phyloP scores from a whole-genome alignment of 768 basidiomycete genomes.

The Peribolospora kevripleyi region DNA sequence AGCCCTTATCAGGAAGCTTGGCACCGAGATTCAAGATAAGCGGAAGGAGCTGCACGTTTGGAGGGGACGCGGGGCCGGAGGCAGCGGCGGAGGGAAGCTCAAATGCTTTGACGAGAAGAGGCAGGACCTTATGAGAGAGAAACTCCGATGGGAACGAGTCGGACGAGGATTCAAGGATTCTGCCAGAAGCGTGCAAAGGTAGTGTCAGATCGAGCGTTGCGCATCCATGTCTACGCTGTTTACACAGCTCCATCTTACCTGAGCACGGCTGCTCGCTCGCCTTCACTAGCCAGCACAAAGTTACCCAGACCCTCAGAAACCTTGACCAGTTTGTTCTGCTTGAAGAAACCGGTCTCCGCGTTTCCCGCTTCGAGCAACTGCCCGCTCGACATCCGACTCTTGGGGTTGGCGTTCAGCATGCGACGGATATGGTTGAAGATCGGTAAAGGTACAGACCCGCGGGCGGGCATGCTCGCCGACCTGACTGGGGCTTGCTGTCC shows the following conservation, averaged over 20 bases:
- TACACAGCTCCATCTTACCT: no score
- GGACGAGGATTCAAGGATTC: conserved; percentile 11
- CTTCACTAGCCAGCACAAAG: conserved; percentile 55
- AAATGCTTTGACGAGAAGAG: conserved; percentile 51
- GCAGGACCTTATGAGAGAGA: conserved; percentile 59
- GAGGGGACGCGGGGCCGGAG: conserved; percentile 29
- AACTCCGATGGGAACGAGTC: conserved; percentile 69
- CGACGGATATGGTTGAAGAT: conserved; percentile 65
- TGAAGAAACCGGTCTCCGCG: conserved; percentile 42
- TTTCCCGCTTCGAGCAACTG: conserved; percentile 43
- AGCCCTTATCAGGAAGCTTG: conserved; percentile 25
- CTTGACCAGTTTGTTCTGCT: conserved; percentile 53
- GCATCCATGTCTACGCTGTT: no score
- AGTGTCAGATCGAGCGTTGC: no score
- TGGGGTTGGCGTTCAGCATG: conserved; percentile 70
- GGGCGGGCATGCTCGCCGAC: conserved; percentile 31
- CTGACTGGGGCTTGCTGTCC: conserved; percentile 29
- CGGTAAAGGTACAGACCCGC: conserved; percentile 46
- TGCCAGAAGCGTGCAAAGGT: no score
- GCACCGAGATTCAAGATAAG: conserved; percentile 59
- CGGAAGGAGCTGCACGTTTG: conserved; percentile 32
- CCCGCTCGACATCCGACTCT: conserved; percentile 48
- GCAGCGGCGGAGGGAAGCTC: conserved; percentile 28
- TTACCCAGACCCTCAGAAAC: conserved; percentile 65
- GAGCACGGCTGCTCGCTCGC: conserved; percentile 24